Percentiles rank a stretch among this genome's conserved stretches.
Conservation (phyloP, 495 filamentous ascomycete genomes). For the Hypoxylon subgilvum region DNA sequence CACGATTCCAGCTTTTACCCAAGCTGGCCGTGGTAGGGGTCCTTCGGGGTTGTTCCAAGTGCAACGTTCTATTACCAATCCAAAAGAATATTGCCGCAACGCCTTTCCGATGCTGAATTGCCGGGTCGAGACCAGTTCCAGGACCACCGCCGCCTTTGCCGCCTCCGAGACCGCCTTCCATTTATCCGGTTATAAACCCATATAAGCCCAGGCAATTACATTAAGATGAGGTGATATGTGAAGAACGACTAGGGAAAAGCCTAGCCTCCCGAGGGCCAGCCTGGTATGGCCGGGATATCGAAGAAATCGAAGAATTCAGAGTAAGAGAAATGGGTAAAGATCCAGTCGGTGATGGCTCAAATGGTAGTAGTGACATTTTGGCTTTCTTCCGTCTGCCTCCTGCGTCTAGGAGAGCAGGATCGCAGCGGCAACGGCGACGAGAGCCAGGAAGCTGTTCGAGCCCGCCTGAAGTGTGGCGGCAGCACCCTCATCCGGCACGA, state of each 20-base stretch:
- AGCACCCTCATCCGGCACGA: slow-evolving; percentile 14
- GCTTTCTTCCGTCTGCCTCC: neutral
- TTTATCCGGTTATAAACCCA: slow-evolving; percentile 1
- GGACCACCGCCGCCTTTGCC: slow-evolving; percentile 11
- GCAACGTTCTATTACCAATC: slow-evolving; percentile 16
- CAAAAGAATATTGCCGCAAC: slow-evolving; percentile 27
- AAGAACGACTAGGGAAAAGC: slow-evolving; percentile 7
- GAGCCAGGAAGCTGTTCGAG: slow-evolving; percentile 23
- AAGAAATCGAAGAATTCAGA: slow-evolving; percentile 7
- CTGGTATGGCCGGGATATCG: slow-evolving; percentile 17
- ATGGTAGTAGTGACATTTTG: neutral
- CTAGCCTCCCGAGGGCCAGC: slow-evolving; percentile 30
- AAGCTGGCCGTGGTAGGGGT: slow-evolving; percentile 1
- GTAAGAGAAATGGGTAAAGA: neutral
- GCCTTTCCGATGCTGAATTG: slow-evolving; percentile 30
- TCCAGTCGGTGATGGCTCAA: neutral
- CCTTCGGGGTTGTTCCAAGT: slow-evolving; percentile 8
- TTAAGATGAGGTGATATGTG: slow-evolving; percentile 16
- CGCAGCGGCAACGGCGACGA: slow-evolving; percentile 24
- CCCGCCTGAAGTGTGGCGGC: slow-evolving; percentile 11
- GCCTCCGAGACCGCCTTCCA: no score
- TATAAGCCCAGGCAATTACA: slow-evolving; percentile 5
- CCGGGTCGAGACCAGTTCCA: slow-evolving; percentile 8
- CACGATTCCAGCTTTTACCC: neutral
- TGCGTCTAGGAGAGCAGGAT: slow-evolving; percentile 17